phyloP scores from a whole-genome alignment of 257 asterid species.

The Solanum chiquidenum region DNA sequence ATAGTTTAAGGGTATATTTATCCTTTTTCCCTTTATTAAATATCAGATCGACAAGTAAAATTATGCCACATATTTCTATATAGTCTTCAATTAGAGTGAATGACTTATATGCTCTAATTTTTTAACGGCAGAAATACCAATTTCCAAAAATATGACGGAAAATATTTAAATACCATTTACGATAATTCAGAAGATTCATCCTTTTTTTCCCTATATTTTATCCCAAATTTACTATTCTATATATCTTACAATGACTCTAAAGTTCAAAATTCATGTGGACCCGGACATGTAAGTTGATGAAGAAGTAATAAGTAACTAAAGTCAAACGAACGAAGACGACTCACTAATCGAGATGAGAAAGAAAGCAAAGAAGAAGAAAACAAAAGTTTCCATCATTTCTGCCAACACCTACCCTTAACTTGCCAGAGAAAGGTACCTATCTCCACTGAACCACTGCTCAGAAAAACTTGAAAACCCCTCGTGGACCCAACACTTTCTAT shows the following conservation, averaged over 20 bases:
- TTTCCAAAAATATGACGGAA: too few relatives aligned
- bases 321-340: not conserved
- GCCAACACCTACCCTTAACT: not conserved
- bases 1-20: too few relatives aligned
- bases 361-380: constrained; percentile 4
- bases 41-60: too few relatives aligned
- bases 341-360: not conserved
- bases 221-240: too few relatives aligned
- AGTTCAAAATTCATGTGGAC: not conserved
- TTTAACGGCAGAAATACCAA: rapidly evolving
- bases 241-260: not conserved
- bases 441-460: not conserved
- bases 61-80: too few relatives aligned
- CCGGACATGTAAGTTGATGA: not conserved
- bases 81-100: too few relatives aligned
- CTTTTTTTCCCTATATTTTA: too few relatives aligned
- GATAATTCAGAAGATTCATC: rapidly evolving
- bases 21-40: too few relatives aligned
- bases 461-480: not conserved
- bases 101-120: too few relatives aligned
- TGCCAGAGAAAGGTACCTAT: not conserved
- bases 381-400: constrained; percentile 13
- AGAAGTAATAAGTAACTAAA: not conserved
- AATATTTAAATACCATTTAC: too few relatives aligned
- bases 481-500: not conserved